A percentile compares a stretch with the other conserved stretches of the same genome.
Conservation (phyloP, 805 yeast genomes). For the Candida insectorum region DNA sequence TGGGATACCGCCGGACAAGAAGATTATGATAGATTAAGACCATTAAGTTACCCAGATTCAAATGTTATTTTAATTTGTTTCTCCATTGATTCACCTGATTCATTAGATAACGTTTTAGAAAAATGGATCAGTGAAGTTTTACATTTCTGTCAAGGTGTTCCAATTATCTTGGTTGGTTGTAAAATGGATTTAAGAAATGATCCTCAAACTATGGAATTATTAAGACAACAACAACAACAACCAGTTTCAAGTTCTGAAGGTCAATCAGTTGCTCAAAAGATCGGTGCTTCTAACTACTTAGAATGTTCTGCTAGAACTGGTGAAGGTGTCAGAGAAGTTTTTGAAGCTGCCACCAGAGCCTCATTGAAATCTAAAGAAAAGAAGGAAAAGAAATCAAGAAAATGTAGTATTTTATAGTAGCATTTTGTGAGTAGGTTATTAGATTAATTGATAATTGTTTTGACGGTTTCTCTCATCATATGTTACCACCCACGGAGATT, state of each 20-base stretch:
- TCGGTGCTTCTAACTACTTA: conserved; percentile 80
- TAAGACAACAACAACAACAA: conserved; percentile 69
- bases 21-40: conserved; percentile 92
- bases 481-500: conserved; percentile 48
- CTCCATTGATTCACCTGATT: conserved; percentile 87
- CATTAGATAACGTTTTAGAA: conserved; percentile 89
- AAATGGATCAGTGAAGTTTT: conserved; percentile 93
- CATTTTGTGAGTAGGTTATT: too few relatives aligned
- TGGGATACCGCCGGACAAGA: conserved; percentile 99
- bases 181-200: conserved; percentile 87
- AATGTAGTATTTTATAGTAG: conserved; percentile 69
- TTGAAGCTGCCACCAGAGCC: conserved; percentile 90
- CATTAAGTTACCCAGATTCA: conserved; percentile 87
- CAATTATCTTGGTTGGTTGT: conserved; percentile 89
- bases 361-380: conserved; percentile 67
- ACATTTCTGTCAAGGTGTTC: conserved; percentile 93
- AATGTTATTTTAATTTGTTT: conserved; percentile 90
- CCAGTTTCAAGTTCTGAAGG: conserved; percentile 85
- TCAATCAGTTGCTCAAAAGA: conserved; percentile 81
- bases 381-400: conserved; percentile 56
- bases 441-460: too few relatives aligned
- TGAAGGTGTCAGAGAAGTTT: conserved; percentile 89
- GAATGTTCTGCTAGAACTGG: conserved; percentile 93
- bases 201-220: conserved; percentile 68
- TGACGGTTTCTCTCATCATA: conserved; percentile 11